These are phyloP conservation scores for Paramecium biaurelia DNA, from an alignment of 73 alveolate species.

Conservation along the genomic window DNA sequence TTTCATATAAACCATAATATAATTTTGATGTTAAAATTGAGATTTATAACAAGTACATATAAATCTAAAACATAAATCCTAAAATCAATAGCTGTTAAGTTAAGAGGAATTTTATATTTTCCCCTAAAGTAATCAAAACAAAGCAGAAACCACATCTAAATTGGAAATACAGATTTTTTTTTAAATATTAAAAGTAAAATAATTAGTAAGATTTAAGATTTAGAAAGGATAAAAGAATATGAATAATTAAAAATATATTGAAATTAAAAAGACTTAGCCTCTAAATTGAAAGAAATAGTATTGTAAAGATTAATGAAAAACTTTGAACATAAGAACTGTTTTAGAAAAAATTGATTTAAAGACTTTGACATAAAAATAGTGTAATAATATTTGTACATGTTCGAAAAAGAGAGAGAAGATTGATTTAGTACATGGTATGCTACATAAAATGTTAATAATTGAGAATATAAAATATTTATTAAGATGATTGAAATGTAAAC, in stretches of 20 bases:
- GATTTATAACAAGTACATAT: too few species aligned
- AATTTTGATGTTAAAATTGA: too few species aligned
- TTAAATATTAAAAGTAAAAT: too few species aligned
- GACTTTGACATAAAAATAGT: neutral
- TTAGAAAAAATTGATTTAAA: too few species aligned
- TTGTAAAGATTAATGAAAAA: neutral
- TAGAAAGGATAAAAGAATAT: neutral
- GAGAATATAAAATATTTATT: neutral
- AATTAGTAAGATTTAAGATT: too few species aligned
- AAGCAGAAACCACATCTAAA: neutral
- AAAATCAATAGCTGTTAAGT: too few species aligned
- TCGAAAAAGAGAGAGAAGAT: neutral
- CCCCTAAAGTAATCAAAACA: neutral
- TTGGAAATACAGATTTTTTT: too few species aligned
- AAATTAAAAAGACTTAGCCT: neutral
- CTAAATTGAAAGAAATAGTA: neutral
- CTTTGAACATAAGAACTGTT: neutral
- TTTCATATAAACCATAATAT: too few species aligned
- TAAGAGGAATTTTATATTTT: neutral
- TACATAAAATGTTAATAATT: neutral
- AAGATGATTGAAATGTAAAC: neutral
- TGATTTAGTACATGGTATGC: slow-evolving; percentile 3
- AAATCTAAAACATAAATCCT: too few species aligned
- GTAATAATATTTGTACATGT: neutral
- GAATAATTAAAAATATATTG: neutral